Evolutionary conservation across 495 filamentous ascomycete genomes (phyloP).

Genomic region (Annulohypoxylon stygium): DNA sequence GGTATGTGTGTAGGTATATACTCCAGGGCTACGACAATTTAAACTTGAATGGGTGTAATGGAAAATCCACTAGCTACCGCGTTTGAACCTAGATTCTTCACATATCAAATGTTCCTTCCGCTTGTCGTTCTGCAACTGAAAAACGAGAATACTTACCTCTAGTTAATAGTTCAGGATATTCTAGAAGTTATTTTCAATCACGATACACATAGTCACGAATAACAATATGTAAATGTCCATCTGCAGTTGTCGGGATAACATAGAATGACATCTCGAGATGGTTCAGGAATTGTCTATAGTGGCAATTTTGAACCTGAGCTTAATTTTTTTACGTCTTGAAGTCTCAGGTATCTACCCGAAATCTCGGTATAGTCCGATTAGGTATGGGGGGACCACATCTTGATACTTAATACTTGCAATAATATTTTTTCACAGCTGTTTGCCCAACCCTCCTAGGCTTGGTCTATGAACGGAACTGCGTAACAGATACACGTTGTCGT

Average conservation of each 20-base stretch:
- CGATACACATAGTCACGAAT: neutral
- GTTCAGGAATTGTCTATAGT: conserved; percentile 15
- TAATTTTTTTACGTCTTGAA: conserved; percentile 1
- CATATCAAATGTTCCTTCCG: neutral
- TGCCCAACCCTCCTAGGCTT: conserved; percentile 30
- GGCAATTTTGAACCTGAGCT: conserved; percentile 24
- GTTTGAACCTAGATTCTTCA: conserved; percentile 29
- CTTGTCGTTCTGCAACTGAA: conserved; percentile 5
- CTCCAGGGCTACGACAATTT: conserved; percentile 1
- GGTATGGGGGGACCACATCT: conserved; percentile 17
- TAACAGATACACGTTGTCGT: conserved; percentile 29
- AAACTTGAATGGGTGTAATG: conserved; percentile 8
- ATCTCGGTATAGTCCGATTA: conserved; percentile 42
- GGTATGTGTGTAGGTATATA: neutral
- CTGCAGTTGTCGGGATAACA: neutral
- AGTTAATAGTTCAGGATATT: conserved; percentile 23
- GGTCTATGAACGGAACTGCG: neutral
- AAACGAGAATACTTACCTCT: neutral
- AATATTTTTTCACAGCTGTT: conserved; percentile 5
- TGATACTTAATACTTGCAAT: neutral
- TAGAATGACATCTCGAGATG: neutral
- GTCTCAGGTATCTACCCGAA: conserved; percentile 36
- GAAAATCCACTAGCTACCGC: conserved; percentile 17
- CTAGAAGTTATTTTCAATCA: conserved; percentile 17
- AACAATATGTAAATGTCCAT: neutral